Conservation (phyloP, 352 stramenopile species). For the Pythium pyrilobum region DNA sequence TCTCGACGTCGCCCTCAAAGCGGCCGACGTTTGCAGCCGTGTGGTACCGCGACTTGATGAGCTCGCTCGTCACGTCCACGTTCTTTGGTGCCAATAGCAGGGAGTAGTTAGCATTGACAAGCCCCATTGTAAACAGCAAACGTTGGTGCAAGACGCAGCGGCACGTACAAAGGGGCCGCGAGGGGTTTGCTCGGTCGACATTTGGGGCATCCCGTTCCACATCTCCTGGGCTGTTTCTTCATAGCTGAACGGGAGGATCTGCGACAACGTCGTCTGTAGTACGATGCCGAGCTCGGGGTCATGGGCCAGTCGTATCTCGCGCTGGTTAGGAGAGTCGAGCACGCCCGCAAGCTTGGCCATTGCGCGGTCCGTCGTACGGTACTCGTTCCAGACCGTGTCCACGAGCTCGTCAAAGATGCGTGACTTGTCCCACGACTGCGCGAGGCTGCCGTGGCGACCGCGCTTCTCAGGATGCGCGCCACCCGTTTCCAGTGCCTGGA, state of each 20-base stretch:
- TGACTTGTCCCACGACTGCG: not conserved
- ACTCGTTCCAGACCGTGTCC: not conserved
- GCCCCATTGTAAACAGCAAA: not conserved
- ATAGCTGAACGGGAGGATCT: slow-evolving; percentile 8
- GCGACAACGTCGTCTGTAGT: not conserved
- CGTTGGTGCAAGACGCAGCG: not conserved
- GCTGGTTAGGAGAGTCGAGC: not conserved
- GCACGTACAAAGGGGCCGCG: no score
- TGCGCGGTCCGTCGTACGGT: not conserved
- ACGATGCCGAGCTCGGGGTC: slow-evolving; percentile 3
- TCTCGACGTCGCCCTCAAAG: not conserved
- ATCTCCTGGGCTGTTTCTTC: not conserved
- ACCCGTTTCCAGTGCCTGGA: no score
- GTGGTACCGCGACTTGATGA: not conserved
- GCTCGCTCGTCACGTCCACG: not conserved
- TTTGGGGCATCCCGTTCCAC: not conserved
- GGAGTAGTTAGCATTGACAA: not conserved
- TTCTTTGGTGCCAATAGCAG: no score
- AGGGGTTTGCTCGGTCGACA: not conserved
- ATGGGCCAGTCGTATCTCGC: not conserved
- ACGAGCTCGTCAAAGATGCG: slow-evolving; percentile 3
- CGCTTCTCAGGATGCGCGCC: no score
- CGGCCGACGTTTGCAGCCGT: not conserved
- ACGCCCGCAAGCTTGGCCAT: not conserved
- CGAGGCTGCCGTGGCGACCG: not conserved